Evolutionary conservation across 129 eudicot genomes (phyloP).

Genomic region (sunflower (Helianthus annuus)): DNA sequence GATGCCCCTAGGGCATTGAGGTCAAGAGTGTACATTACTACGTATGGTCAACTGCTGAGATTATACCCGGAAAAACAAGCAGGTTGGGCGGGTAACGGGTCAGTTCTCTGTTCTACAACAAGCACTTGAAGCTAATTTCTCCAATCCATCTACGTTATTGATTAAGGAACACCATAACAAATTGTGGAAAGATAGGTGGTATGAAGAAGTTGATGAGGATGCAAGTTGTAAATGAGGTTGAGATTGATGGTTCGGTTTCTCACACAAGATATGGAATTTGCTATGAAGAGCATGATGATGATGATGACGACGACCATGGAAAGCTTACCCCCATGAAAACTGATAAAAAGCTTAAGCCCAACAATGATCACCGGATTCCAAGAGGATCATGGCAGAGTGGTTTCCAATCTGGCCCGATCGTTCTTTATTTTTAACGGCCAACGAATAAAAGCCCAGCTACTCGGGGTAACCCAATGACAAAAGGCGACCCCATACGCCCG

Average conservation of each 20-base stretch:
- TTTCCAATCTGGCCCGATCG: too few species aligned
- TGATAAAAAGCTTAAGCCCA: conserved; percentile 31
- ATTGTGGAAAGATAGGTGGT: conserved; percentile 2
- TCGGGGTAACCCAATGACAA: too few species aligned
- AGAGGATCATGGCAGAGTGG: conserved; percentile 44
- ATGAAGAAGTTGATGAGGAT: conserved; percentile 13
- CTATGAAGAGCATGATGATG: neutral
- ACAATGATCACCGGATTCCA: conserved; percentile 44
- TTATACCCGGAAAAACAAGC: too few species aligned
- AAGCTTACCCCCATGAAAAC: conserved; percentile 10
- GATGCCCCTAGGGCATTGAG: too few species aligned
- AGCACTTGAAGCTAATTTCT: neutral
- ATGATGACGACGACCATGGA: neutral
- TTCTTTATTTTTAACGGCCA: too few species aligned
- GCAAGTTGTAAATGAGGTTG: conserved; percentile 4
- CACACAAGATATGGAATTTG: conserved; percentile 23
- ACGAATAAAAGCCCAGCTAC: too few species aligned
- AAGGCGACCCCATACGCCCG: too few species aligned
- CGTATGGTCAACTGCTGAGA: too few species aligned
- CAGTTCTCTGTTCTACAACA: neutral
- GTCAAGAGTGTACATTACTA: too few species aligned
- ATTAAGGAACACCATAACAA: neutral
- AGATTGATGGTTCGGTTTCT: conserved; percentile 13
- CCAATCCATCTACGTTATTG: neutral
- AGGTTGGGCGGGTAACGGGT: too few species aligned